A percentile compares a stretch with the other conserved stretches of the same genome.
These are phyloP conservation scores for Solanum okadae DNA, from an alignment of 257 asterid genomes.

Conservation along the genomic window DNA sequence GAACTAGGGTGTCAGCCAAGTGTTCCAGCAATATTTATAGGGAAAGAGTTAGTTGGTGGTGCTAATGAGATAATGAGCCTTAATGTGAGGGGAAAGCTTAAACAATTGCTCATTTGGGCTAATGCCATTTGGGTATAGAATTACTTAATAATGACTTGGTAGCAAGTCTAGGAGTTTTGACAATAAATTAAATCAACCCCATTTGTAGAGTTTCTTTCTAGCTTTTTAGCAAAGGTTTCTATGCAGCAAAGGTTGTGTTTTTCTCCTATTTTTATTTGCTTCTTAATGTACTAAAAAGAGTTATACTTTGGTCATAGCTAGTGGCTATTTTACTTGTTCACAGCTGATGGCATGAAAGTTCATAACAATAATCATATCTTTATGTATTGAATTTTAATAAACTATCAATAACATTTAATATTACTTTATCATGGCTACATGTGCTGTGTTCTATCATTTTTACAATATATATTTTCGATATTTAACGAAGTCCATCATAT, in stretches of 20 bases:
- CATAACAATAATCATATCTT: not conserved
- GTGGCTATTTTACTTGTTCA: not conserved
- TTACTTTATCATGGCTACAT: not conserved
- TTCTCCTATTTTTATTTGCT: not conserved
- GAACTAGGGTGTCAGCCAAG: not conserved
- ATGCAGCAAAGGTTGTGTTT: not conserved
- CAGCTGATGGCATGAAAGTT: not conserved
- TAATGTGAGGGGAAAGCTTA: not conserved
- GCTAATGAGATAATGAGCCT: not conserved
- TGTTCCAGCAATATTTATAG: not conserved
- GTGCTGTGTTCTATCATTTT: not conserved
- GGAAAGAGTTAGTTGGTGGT: not conserved
- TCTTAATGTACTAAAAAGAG: not conserved
- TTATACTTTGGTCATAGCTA: not conserved
- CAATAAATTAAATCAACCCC: not conserved
- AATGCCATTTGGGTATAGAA: not conserved
- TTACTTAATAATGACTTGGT: not conserved
- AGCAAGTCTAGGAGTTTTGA: not conserved
- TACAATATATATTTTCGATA: not conserved
- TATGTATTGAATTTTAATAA: not conserved
- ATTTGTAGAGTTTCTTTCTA: not conserved
- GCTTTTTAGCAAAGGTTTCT: not conserved
- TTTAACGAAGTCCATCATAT: not conserved
- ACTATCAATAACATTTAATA: not conserved
- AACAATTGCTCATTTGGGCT: not conserved